phyloP scores from a whole-genome alignment of 2,329 filamentous ascomycete genomes.

The Botrytis fragariae region DNA sequence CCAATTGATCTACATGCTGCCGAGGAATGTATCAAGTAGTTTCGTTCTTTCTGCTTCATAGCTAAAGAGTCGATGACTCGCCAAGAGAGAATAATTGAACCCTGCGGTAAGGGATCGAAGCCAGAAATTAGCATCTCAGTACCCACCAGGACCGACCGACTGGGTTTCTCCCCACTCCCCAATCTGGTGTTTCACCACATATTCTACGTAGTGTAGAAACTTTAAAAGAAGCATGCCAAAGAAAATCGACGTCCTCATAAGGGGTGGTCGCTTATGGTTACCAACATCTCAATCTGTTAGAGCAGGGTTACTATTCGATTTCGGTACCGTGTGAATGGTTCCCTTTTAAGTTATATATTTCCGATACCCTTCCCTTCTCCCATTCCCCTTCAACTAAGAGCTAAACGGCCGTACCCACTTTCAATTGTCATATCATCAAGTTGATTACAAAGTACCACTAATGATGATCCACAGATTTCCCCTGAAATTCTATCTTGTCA shows the following conservation, averaged over 20 bases:
- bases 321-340: not conserved
- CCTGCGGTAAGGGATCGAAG: conserved; percentile 11
- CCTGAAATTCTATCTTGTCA: not conserved
- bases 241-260: not conserved
- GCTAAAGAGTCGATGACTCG: not conserved
- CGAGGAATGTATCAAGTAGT: not conserved
- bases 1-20: not conserved
- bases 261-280: not conserved
- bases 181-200: not conserved
- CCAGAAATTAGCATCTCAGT: not conserved
- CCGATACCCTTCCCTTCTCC: not conserved
- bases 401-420: not conserved
- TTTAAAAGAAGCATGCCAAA: not conserved
- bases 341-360: not conserved
- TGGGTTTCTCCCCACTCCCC: not conserved
- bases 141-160: not conserved
- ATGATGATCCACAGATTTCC: not conserved
- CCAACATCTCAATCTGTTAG: not conserved
- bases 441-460: not conserved
- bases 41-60: not conserved
- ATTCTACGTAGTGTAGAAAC: not conserved
- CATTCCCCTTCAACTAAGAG: not conserved
- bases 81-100: not conserved
- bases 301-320: not conserved
- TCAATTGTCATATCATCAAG: not conserved